phyloP scores from a whole-genome alignment of 768 basidiomycete genomes.

The Pisolithus sp. region DNA sequence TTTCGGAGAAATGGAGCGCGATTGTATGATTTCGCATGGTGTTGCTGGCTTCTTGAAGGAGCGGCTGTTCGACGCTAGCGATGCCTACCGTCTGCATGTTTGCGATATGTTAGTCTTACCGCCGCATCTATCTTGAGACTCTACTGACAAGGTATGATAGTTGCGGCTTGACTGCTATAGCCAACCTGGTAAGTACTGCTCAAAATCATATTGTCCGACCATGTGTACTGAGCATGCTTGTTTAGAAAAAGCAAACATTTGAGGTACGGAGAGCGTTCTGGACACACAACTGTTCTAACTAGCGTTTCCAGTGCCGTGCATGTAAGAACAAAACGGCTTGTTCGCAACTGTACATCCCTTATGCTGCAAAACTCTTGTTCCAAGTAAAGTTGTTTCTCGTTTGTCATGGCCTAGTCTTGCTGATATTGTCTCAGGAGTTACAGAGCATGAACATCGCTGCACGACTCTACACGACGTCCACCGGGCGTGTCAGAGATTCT shows the following conservation, averaged over 20 bases:
- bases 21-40: slow-evolving; percentile 99
- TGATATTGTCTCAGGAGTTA: slow-evolving; percentile 52
- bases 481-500: slow-evolving; percentile 73
- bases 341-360: slow-evolving; percentile 89
- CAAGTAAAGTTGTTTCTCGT: slow-evolving; percentile 47
- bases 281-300: background rate
- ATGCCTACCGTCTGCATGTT: slow-evolving; percentile 90
- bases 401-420: background rate
- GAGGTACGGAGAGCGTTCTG: slow-evolving; percentile 42
- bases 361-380: slow-evolving; percentile 94
- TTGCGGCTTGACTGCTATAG: slow-evolving; percentile 95
- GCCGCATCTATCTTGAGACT: background rate
- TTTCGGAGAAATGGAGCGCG: slow-evolving; percentile 99
- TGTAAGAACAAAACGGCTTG: slow-evolving; percentile 97
- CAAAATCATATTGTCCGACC: background rate
- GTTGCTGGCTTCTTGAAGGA: slow-evolving; percentile 98
- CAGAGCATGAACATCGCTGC: slow-evolving; percentile 96
- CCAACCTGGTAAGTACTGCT: slow-evolving; percentile 70
- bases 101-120: slow-evolving; percentile 79
- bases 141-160: slow-evolving; percentile 30
- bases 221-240: slow-evolving; percentile 5
- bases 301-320: slow-evolving; percentile 62
- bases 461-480: slow-evolving; percentile 79
- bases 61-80: slow-evolving; percentile 88
- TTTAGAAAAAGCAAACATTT: slow-evolving; percentile 93